Conservation (phyloP, 169 alveolate species). For the Cryptosporidium tyzzeri region DNA sequence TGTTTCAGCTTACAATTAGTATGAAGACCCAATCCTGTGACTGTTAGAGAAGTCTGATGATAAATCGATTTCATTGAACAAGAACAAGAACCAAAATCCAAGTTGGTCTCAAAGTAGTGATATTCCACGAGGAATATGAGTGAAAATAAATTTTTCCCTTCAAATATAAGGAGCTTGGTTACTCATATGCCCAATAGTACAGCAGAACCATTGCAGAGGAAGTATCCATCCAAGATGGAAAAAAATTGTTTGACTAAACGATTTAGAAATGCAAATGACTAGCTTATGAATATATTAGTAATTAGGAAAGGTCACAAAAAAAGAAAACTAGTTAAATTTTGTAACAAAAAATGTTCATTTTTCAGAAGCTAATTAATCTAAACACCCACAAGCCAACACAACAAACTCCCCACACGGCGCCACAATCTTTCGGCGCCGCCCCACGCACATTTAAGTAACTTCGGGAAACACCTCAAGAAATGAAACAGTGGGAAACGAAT, state of each 20-base stretch:
- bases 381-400: neutral
- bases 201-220: too few relatives aligned
- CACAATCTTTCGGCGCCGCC: neutral
- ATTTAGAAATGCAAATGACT: too few relatives aligned
- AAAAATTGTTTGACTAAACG: neutral
- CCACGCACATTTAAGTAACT: neutral
- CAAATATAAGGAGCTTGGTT: too few relatives aligned
- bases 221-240: neutral
- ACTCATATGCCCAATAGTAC: too few relatives aligned
- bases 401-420: neutral
- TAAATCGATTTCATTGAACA: neutral
- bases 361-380: too few relatives aligned
- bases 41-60: neutral
- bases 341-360: too few relatives aligned
- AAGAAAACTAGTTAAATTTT: too few relatives aligned
- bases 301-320: neutral
- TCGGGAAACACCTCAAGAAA: neutral
- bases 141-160: too few relatives aligned
- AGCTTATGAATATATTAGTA: too few relatives aligned
- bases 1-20: too few relatives aligned
- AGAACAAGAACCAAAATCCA: neutral
- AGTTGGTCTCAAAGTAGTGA: neutral
- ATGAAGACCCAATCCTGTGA: neutral
- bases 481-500: neutral
- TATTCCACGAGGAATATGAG: neutral